Evolutionary conservation across 129 eudicot species (phyloP).

Genomic region (Glebionis coronaria): DNA sequence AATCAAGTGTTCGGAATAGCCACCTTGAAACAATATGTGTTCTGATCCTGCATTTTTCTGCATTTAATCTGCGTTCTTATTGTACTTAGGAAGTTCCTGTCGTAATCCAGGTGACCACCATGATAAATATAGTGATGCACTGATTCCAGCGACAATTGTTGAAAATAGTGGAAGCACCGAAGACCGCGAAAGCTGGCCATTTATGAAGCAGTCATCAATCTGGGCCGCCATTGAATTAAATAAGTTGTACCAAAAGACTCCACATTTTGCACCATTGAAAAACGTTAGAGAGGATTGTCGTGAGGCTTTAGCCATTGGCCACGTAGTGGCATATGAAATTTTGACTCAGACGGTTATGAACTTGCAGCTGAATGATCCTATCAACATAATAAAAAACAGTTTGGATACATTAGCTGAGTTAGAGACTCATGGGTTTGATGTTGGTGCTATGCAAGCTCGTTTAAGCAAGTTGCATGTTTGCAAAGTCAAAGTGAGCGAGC

Average conservation of each 20-base stretch:
- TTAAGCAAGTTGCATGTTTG: constrained; percentile 13
- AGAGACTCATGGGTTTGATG: constrained; percentile 44
- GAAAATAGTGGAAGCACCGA: not conserved
- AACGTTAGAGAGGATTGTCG: constrained; percentile 25
- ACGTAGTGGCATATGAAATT: constrained; percentile 30
- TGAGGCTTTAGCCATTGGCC: constrained; percentile 43
- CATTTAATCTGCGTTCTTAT: not conserved
- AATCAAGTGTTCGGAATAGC: too few species aligned
- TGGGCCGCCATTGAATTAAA: constrained; percentile 37
- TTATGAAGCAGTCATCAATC: constrained; percentile 35
- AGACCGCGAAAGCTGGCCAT: constrained; percentile 35
- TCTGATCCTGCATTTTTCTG: not conserved
- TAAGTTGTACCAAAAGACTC: constrained; percentile 19
- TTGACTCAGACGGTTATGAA: constrained; percentile 22
- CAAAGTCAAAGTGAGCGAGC: constrained; percentile 16
- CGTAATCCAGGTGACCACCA: not conserved
- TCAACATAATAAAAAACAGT: constrained; percentile 9
- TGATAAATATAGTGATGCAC: constrained; percentile 2
- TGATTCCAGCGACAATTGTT: not conserved
- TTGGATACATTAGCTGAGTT: constrained; percentile 31
- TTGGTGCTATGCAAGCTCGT: constrained; percentile 24
- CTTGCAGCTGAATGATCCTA: constrained; percentile 27
- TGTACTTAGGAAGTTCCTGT: constrained; percentile 13
- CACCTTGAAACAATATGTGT: not conserved
- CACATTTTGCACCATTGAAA: constrained; percentile 36